Conservation (phyloP, 306 rosid genomes). For the Alnus rubra region DNA sequence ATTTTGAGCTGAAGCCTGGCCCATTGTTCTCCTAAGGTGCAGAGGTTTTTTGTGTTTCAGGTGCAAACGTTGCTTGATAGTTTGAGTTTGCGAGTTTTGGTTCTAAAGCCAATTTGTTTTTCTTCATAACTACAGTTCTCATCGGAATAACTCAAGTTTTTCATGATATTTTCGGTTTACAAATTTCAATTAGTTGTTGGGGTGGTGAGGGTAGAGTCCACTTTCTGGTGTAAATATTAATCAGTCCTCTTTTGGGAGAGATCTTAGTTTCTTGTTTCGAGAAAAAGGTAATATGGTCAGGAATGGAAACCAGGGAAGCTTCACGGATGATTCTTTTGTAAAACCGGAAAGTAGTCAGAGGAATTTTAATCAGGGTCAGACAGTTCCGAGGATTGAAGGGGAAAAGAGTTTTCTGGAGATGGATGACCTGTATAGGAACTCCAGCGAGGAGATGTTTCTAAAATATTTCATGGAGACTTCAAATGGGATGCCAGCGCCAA, state of each 20-base stretch:
- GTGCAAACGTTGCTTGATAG: constrained; percentile 11
- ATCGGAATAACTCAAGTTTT: neutral
- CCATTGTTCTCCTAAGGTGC: constrained; percentile 4
- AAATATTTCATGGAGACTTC: constrained; percentile 78
- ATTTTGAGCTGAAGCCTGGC: neutral
- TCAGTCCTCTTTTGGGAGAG: constrained; percentile 6
- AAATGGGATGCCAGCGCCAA: constrained; percentile 62
- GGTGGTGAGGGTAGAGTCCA: neutral
- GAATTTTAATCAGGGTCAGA: constrained; percentile 24
- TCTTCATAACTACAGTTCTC: neutral
- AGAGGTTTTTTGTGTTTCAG: constrained; percentile 20
- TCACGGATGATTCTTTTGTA: constrained; percentile 29
- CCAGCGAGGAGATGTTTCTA: constrained; percentile 86
- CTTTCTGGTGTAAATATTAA: neutral
- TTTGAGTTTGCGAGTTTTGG: constrained; percentile 14
- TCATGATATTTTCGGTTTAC: neutral
- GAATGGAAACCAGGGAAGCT: constrained; percentile 19
- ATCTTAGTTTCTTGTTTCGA: constrained; percentile 24
- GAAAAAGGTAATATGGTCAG: constrained; percentile 25
- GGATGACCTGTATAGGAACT: constrained; percentile 82
- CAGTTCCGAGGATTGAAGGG: constrained; percentile 18
- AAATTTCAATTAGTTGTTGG: neutral
- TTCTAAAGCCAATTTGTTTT: neutral
- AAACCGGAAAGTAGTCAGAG: constrained; percentile 25
- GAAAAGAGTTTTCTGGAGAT: constrained; percentile 36